These are phyloP conservation scores for Mollisia scopiformis DNA, from an alignment of 2,329 filamentous ascomycete genomes.

Conservation along the genomic window DNA sequence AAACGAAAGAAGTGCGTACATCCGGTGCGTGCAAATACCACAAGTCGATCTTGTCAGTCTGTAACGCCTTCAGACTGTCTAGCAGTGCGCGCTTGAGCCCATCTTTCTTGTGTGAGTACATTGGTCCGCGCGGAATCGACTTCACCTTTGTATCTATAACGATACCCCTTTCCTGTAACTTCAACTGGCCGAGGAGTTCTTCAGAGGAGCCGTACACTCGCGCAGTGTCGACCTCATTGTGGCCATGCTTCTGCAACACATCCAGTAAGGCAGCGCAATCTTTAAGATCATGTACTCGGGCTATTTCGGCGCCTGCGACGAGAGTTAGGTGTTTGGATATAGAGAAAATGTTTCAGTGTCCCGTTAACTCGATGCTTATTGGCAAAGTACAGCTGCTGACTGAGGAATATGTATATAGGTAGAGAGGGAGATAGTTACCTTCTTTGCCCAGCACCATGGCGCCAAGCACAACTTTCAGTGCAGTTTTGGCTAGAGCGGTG, in stretches of 20 bases:
- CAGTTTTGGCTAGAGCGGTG: no score
- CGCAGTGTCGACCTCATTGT: constrained; percentile 72
- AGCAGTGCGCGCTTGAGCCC: constrained; percentile 53
- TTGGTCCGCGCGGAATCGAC: constrained; percentile 7
- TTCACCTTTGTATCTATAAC: constrained; percentile 60
- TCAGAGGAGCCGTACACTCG: constrained; percentile 70
- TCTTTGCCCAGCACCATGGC: constrained; percentile 27
- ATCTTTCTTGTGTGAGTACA: constrained; percentile 47
- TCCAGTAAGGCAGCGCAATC: constrained; percentile 59
- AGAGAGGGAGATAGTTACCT: neutral
- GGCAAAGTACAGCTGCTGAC: neutral
- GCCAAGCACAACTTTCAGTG: constrained; percentile 23
- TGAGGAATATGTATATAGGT: neutral
- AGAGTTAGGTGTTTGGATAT: no score
- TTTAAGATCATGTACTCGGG: constrained; percentile 38
- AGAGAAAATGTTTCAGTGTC: no score
- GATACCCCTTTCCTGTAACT: constrained; percentile 62
- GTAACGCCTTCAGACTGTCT: constrained; percentile 54
- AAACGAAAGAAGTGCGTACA: constrained; percentile 24
- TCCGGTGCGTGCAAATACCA: constrained; percentile 36
- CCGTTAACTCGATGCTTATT: no score
- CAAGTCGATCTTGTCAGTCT: constrained; percentile 46
- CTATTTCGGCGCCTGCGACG: constrained; percentile 28
- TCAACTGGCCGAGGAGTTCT: constrained; percentile 58
- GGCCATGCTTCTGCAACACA: constrained; percentile 66